Evolutionary conservation across 139 green algal genomes (phyloP), one percentile per base, ranked within the genome.

Genomic region (Chlamydomonas applanata): DNA sequence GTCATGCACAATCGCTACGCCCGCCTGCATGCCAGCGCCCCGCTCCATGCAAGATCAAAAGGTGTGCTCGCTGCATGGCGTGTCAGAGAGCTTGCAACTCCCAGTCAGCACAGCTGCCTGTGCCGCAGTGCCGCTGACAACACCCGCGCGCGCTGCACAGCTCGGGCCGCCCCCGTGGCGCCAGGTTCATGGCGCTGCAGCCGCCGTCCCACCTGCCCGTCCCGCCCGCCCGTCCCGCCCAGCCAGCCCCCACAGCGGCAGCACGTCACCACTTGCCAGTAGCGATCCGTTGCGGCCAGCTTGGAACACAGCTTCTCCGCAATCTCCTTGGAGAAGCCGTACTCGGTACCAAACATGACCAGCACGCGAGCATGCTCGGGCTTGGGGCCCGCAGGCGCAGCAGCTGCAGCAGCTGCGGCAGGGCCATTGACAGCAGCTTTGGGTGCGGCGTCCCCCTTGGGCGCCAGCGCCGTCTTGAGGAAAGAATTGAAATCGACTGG

Each of bases 271-370:
- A 75, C 20, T 66, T 56, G 14, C n/a, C 53, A 2, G 30, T 65
- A 1, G 49, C n/a, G n/a, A n/a, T n/a, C n/a, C n/a, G n/a, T n/a
- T n/a, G n/a, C 65, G 25, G 81, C 81, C 32, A 94, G 63, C 29
- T 64, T 33, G n/a, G 40, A 60, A 1, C 56, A 59, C 16, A 94
- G 69, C 69, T 85, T 91, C 81, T 97, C 90, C 13, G 91, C 91
- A 59, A 97, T 90, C 79, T 97, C 92, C 69, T 91, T 90, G 4
- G 82, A 88, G 33, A 97, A 96, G 35, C 93, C 93, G 68, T 90
- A 97, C 81, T 97, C 93, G 0, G 93, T 97, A 69, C 93, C 93
- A 73, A 87, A 97, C 65, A 97, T 36, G 1, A 97, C 79, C 5
- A 77, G 63, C 35, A 97, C 84, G 25, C 84, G 82, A 14, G 76